These are phyloP conservation scores for Obba rivulosa DNA, from an alignment of 768 basidiomycete genomes.

Conservation along the genomic window DNA sequence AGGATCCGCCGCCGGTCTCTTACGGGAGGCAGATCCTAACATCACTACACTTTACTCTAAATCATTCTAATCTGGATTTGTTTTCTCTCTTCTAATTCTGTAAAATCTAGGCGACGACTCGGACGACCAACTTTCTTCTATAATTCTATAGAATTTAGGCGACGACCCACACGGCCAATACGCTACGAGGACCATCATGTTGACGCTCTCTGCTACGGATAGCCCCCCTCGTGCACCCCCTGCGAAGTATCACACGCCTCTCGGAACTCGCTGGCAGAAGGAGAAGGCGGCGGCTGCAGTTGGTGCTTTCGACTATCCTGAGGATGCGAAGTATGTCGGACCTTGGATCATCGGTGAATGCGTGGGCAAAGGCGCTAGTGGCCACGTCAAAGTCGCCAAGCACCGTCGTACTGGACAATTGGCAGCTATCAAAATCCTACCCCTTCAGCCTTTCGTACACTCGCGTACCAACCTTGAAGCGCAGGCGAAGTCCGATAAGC, in stretches of 20 bases:
- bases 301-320: conserved; percentile 72
- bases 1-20: background rate
- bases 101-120: background rate
- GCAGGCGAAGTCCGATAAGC: conserved; percentile 72
- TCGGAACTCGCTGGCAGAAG: conserved; percentile 83
- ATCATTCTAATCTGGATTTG: conserved; percentile 3
- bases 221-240: conserved; percentile 68
- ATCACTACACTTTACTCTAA: conserved; percentile 1
- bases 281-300: conserved; percentile 78
- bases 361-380: conserved; percentile 90
- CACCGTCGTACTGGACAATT: conserved; percentile 84
- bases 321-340: conserved; percentile 82
- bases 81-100: conserved; percentile 1
- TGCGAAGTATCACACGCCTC: conserved; percentile 61
- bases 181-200: background rate
- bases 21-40: conserved; percentile 1
- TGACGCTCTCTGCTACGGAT: conserved; percentile 17
- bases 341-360: conserved; percentile 94
- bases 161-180: background rate
- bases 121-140: too few species aligned
- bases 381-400: conserved; percentile 90
- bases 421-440: conserved; percentile 94
- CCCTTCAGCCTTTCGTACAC: conserved; percentile 69
- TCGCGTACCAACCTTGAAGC: conserved; percentile 66
- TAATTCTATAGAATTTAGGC: conserved; percentile 1